These are phyloP conservation scores for Carallia pectinifolia DNA, from an alignment of 345 rosid species.

Conservation along the genomic window DNA sequence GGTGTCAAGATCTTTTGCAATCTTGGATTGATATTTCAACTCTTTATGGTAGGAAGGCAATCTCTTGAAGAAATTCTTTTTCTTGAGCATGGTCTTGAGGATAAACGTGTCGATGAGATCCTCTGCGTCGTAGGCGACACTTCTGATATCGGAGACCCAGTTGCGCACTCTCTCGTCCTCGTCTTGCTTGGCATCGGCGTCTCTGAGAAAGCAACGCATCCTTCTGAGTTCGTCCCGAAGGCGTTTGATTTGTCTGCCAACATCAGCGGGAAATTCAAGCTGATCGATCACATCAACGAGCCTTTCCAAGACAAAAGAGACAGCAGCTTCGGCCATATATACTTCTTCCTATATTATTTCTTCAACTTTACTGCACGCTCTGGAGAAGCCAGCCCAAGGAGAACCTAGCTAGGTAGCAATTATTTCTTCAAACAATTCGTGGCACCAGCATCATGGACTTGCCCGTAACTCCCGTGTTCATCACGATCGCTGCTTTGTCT, in stretches of 20 bases:
- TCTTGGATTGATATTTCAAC: slow-evolving; percentile 14
- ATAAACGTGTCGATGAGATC: slow-evolving; percentile 29
- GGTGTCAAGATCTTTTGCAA: slow-evolving; percentile 7
- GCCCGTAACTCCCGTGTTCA: no score
- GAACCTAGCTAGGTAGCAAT: no score
- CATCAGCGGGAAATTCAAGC: slow-evolving; percentile 15
- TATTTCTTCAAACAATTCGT: no score
- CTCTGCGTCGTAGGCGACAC: slow-evolving; percentile 34
- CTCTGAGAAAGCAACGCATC: slow-evolving; percentile 35
- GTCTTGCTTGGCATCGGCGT: slow-evolving; percentile 32
- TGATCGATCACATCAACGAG: slow-evolving; percentile 20
- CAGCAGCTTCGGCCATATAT: slow-evolving; percentile 33
- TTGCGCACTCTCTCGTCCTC: slow-evolving; percentile 31
- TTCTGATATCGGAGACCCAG: slow-evolving; percentile 36
- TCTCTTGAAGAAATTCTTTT: slow-evolving; percentile 12
- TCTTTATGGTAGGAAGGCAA: slow-evolving; percentile 3
- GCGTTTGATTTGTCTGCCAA: slow-evolving; percentile 24
- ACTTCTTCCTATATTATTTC: no score
- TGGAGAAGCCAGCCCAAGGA: background rate
- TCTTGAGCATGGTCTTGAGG: slow-evolving; percentile 20
- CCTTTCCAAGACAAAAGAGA: slow-evolving; percentile 31
- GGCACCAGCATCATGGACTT: no score
- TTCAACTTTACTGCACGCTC: background rate
- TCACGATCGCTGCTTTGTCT: no score
- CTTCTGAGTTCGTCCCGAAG: slow-evolving; percentile 33